Percentiles rank a stretch among this genome's conserved stretches.
Conservation (phyloP, 192 early-diverging fungal genomes). For the Gonapodya sp. region DNA sequence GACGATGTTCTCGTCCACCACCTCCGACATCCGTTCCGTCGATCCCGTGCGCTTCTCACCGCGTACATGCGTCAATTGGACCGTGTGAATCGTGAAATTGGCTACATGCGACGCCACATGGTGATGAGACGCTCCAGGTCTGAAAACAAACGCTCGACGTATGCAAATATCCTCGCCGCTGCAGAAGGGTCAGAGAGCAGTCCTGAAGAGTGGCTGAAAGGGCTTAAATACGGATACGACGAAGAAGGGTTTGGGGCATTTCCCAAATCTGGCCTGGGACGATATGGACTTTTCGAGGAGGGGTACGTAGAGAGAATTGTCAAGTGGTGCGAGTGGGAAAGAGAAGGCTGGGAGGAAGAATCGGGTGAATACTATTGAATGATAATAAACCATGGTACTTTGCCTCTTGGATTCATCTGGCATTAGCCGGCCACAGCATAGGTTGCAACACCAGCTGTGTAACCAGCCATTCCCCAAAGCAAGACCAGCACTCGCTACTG, state of each 20-base stretch:
- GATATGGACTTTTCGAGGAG: not conserved
- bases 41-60: not conserved
- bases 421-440: too few species aligned
- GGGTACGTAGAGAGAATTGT: not conserved
- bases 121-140: not conserved
- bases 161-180: not conserved
- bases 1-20: not conserved
- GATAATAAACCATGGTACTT: too few species aligned
- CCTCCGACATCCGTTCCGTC: not conserved
- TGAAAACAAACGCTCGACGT: not conserved
- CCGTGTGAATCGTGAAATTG: not conserved
- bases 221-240: not conserved
- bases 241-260: not conserved
- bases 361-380: not conserved
- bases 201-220: not conserved
- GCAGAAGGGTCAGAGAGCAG: not conserved
- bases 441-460: too few species aligned
- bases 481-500: too few species aligned
- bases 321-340: not conserved
- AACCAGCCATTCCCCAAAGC: too few species aligned
- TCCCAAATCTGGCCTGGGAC: not conserved
- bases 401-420: too few species aligned
- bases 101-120: not conserved
- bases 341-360: not conserved
- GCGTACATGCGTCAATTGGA: not conserved